Evolutionary conservation across 225 moss, liverwort and hornwort genomes (phyloP).

Genomic region (Sphagnum contortum): DNA sequence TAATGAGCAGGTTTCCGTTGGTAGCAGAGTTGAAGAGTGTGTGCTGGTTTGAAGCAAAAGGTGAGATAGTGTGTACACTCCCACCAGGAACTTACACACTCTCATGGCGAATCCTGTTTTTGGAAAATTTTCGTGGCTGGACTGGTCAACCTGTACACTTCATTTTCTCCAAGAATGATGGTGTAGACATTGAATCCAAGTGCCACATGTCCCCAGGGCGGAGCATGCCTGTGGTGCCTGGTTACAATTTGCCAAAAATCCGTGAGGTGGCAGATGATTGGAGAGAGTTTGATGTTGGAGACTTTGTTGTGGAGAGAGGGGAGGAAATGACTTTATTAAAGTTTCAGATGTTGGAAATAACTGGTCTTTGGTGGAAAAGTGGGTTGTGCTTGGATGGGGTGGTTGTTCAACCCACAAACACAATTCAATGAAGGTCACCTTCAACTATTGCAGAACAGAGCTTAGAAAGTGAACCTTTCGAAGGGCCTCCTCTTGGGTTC

Average conservation of each 20-base stretch:
- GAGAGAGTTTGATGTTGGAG: constrained; percentile 36
- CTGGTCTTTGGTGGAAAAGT: constrained; percentile 11
- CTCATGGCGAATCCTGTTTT: constrained; percentile 22
- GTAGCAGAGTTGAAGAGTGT: constrained; percentile 24
- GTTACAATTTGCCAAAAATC: constrained; percentile 19
- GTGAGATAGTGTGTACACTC: constrained; percentile 22
- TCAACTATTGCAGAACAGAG: too few relatives aligned
- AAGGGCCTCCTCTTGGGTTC: too few relatives aligned
- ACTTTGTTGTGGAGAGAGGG: constrained; percentile 23
- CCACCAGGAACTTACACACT: constrained; percentile 30
- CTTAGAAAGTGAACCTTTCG: too few relatives aligned
- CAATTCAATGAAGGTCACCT: too few relatives aligned
- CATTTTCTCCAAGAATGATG: constrained; percentile 19
- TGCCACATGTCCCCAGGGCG: constrained; percentile 13
- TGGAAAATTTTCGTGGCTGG: constrained; percentile 19
- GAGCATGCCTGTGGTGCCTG: constrained; percentile 3
- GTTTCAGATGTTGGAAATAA: constrained; percentile 5
- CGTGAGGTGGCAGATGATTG: constrained; percentile 20
- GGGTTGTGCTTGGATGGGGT: constrained; percentile 30
- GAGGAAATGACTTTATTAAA: constrained; percentile 13
- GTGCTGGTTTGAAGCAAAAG: constrained; percentile 34
- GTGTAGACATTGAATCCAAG: constrained; percentile 9
- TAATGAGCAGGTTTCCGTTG: constrained; percentile 31
- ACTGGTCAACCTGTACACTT: constrained; percentile 19
- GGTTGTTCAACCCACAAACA: constrained; percentile 13